Evolutionary conservation across 2,329 filamentous ascomycete species (phyloP).

Genomic region (Aspergillus calidoustus): DNA sequence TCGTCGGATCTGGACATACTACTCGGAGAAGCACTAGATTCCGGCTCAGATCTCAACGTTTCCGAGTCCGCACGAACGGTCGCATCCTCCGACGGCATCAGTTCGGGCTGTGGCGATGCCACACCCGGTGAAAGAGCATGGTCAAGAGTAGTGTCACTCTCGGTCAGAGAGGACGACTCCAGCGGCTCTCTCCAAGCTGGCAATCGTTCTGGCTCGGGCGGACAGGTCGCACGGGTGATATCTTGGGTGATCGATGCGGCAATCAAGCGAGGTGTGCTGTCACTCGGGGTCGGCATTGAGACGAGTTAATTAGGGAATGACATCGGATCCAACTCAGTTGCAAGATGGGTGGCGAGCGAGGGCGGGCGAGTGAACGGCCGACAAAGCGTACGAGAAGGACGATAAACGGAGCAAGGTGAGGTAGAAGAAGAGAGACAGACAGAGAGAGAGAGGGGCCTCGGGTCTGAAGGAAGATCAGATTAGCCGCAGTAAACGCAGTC

Average conservation of each 20-base stretch:
- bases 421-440: slow-evolving; percentile 9
- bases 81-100: slow-evolving; percentile 35
- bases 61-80: slow-evolving; percentile 31
- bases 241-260: slow-evolving; percentile 50
- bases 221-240: slow-evolving; percentile 54
- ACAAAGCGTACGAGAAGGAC: slow-evolving; percentile 15
- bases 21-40: slow-evolving; percentile 25
- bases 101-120: slow-evolving; percentile 29
- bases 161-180: slow-evolving; percentile 29
- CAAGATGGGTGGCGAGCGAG: slow-evolving; percentile 31
- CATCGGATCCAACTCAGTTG: slow-evolving; percentile 37
- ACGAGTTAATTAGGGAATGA: slow-evolving; percentile 41
- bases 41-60: slow-evolving; percentile 32
- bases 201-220: slow-evolving; percentile 50
- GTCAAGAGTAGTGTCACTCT: slow-evolving; percentile 32
- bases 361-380: slow-evolving; percentile 21
- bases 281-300: slow-evolving; percentile 57
- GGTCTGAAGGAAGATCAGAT: slow-evolving; percentile 4
- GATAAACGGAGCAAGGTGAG: slow-evolving; percentile 12
- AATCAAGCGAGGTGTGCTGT: slow-evolving; percentile 48
- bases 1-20: slow-evolving; percentile 37
- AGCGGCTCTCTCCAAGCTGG: slow-evolving; percentile 39
- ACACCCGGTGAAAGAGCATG: slow-evolving; percentile 33
- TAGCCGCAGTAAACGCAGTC: slow-evolving; percentile 13
- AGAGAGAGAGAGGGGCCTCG: slow-evolving; percentile 17